These are phyloP conservation scores for Stylosanthes scabra DNA, from an alignment of 331 rosid genomes.

Conservation along the genomic window DNA sequence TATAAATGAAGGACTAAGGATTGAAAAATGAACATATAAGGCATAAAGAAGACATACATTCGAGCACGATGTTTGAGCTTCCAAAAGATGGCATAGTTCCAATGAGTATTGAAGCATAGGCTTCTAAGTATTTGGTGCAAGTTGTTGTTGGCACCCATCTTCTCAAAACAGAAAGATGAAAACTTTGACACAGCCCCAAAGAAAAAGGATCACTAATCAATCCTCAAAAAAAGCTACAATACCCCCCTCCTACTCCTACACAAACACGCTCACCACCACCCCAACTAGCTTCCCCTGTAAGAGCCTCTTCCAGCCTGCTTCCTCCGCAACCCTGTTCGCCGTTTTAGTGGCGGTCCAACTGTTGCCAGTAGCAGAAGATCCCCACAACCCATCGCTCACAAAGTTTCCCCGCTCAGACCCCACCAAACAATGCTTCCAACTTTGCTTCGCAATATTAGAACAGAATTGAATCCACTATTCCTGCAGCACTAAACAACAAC, in stretches of 20 bases:
- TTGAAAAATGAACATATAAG: neutral
- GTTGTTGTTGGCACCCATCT: constrained; percentile 50
- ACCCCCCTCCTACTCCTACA: constrained; percentile 42
- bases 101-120: constrained; percentile 81
- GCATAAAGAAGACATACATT: constrained; percentile 56
- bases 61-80: constrained; percentile 86
- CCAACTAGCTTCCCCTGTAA: constrained; percentile 89
- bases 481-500: constrained; percentile 3
- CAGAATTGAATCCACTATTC: constrained; percentile 28
- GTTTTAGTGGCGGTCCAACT: constrained; percentile 98
- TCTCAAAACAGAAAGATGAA: constrained; percentile 27
- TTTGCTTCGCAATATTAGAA: constrained; percentile 29
- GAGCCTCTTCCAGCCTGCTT: constrained; percentile 99
- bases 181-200: constrained; percentile 35
- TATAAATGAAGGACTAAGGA: constrained; percentile 3
- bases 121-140: constrained; percentile 74
- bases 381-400: constrained; percentile 68
- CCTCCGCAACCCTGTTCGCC: constrained; percentile 99
- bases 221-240: constrained; percentile 43
- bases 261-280: neutral
- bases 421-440: constrained; percentile 45
- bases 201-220: constrained; percentile 37
- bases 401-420: constrained; percentile 39
- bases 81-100: constrained; percentile 99
- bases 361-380: constrained; percentile 77